Percentiles rank a stretch among this genome's conserved stretches.
These are phyloP conservation scores for Aspergillus kassunensis DNA, from an alignment of 495 filamentous ascomycete species.

Conservation along the genomic window DNA sequence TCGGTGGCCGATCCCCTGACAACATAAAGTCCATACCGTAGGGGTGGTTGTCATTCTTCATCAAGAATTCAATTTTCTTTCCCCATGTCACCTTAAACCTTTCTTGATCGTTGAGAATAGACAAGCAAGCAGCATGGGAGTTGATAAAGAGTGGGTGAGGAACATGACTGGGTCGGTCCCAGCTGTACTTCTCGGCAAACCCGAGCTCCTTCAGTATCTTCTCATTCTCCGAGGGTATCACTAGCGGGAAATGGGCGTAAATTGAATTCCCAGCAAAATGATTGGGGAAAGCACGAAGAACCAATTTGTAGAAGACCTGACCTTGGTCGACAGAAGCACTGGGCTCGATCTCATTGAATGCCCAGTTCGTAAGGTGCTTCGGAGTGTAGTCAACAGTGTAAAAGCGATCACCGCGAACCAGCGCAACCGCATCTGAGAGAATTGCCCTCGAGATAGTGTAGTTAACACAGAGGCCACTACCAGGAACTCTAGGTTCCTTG, in stretches of 20 bases:
- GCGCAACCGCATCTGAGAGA: slow-evolving; percentile 76
- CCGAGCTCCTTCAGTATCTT: slow-evolving; percentile 46
- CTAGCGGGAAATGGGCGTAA: slow-evolving; percentile 58
- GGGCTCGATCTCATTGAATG: slow-evolving; percentile 49
- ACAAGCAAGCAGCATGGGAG: slow-evolving; percentile 46
- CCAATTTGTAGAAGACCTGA: slow-evolving; percentile 58
- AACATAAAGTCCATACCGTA: slow-evolving; percentile 53
- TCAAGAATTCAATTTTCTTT: slow-evolving; percentile 48
- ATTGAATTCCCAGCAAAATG: slow-evolving; percentile 54
- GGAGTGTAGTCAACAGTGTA: slow-evolving; percentile 76
- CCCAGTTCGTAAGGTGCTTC: slow-evolving; percentile 79
- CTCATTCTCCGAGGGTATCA: slow-evolving; percentile 51
- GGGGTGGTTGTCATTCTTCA: slow-evolving; percentile 34
- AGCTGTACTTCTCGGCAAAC: slow-evolving; percentile 48
- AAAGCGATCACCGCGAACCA: slow-evolving; percentile 85
- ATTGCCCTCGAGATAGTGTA: slow-evolving; percentile 82
- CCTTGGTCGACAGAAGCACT: slow-evolving; percentile 51
- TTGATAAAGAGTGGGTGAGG: slow-evolving; percentile 38
- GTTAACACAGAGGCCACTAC: slow-evolving; percentile 75
- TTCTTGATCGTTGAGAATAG: slow-evolving; percentile 46
- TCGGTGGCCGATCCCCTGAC: slow-evolving; percentile 46
- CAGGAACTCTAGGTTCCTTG: slow-evolving; percentile 68
- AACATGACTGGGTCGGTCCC: slow-evolving; percentile 37
- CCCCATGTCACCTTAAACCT: slow-evolving; percentile 56
- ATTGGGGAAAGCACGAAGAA: slow-evolving; percentile 57